Evolutionary conservation across 768 basidiomycete genomes (phyloP).

Genomic region (Amanita muscaria): DNA sequence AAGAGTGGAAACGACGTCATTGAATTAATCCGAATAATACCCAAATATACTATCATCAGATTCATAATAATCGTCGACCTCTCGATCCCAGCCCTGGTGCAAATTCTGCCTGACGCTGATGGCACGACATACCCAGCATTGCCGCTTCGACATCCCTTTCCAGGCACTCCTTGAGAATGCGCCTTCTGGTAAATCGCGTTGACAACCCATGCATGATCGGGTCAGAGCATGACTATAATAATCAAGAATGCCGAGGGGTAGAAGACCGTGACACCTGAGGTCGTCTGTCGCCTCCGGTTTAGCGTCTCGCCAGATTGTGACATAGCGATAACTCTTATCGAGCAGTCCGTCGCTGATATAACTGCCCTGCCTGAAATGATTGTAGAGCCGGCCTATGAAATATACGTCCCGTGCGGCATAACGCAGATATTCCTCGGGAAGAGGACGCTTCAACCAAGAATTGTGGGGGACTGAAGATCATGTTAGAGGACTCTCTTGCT

Average conservation of each 20-base stretch:
- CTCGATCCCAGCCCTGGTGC: background rate
- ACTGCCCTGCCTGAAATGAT: slow-evolving; percentile 1
- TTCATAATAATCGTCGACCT: background rate
- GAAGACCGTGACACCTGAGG: background rate
- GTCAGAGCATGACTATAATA: background rate
- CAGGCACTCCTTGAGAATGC: background rate
- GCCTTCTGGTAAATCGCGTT: background rate
- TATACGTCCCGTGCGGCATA: background rate
- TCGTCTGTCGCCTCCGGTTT: background rate
- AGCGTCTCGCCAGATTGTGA: background rate
- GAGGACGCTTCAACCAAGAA: background rate
- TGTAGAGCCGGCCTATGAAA: background rate
- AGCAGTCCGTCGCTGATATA: background rate
- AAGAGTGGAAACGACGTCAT: no score
- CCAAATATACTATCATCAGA: background rate
- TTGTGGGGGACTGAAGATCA: background rate
- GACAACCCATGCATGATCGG: background rate
- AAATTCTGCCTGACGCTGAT: background rate
- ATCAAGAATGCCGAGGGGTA: slow-evolving; percentile 1
- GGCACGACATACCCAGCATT: background rate
- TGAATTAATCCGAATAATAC: background rate
- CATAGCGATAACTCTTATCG: slow-evolving; percentile 1
- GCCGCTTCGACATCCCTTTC: background rate
- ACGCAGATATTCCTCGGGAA: background rate
- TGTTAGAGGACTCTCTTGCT: background rate